phyloP scores from a whole-genome alignment of 805 yeast species.

The Wickerhamiella cacticola region DNA sequence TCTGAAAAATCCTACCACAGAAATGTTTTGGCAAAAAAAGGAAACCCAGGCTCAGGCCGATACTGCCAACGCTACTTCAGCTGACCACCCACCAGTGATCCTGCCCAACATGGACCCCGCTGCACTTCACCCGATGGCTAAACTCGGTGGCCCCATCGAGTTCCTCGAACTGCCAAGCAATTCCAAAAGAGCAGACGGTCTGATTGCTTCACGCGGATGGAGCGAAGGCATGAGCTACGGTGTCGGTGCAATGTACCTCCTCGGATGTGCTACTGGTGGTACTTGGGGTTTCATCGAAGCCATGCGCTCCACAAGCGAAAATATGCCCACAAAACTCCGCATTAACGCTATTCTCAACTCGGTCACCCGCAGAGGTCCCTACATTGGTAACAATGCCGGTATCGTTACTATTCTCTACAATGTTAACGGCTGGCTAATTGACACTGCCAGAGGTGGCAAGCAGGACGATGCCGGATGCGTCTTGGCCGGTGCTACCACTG shows the following conservation, averaged over 20 bases:
- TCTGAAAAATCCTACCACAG: too few species aligned
- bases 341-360: slow-evolving; percentile 84
- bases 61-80: neutral
- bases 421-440: slow-evolving; percentile 67
- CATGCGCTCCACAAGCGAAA: slow-evolving; percentile 57
- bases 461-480: slow-evolving; percentile 80
- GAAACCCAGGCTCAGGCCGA: neutral
- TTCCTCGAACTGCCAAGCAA: slow-evolving; percentile 64
- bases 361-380: slow-evolving; percentile 92
- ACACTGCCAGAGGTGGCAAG: slow-evolving; percentile 60
- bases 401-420: slow-evolving; percentile 84
- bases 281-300: slow-evolving; percentile 82
- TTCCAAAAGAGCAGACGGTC: slow-evolving; percentile 47
- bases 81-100: neutral
- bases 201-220: slow-evolving; percentile 96
- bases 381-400: slow-evolving; percentile 89
- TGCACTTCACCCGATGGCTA: slow-evolving; percentile 80
- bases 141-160: slow-evolving; percentile 79
- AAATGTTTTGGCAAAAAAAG: neutral
- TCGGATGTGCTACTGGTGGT: slow-evolving; percentile 82
- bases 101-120: neutral
- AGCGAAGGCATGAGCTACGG: slow-evolving; percentile 96
- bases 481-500: slow-evolving; percentile 82
- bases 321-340: slow-evolving; percentile 67
- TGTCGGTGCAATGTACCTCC: slow-evolving; percentile 82